Evolutionary conservation across 352 stramenopile genomes (phyloP).

Genomic region (Plasmopara viticola): DNA sequence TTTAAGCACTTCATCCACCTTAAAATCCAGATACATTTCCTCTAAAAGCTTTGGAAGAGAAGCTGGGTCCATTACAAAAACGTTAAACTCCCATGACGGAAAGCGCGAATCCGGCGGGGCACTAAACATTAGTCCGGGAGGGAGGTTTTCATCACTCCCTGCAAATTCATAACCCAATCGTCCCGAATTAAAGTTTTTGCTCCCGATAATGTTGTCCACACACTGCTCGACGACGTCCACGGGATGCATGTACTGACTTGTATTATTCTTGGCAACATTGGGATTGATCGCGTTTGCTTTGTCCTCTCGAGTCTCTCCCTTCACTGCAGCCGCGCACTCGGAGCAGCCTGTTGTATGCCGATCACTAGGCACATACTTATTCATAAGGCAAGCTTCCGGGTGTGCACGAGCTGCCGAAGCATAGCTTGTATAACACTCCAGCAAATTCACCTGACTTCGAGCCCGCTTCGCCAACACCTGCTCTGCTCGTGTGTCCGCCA

Average conservation of each 20-base stretch:
- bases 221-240: slow-evolving; percentile 14
- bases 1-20: slow-evolving; percentile 53
- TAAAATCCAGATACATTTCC: slow-evolving; percentile 38
- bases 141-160: too few relatives aligned
- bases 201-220: slow-evolving; percentile 10
- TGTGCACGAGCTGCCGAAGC: slow-evolving; percentile 39
- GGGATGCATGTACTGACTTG: slow-evolving; percentile 1
- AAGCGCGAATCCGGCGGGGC: too few relatives aligned
- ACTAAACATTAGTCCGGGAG: too few relatives aligned
- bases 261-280: slow-evolving; percentile 1
- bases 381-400: slow-evolving; percentile 39
- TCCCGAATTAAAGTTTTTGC: slow-evolving; percentile 20
- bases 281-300: too few relatives aligned
- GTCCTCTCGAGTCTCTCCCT: too few relatives aligned
- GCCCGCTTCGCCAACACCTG: slow-evolving; percentile 65
- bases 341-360: too few relatives aligned
- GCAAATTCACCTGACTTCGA: slow-evolving; percentile 67
- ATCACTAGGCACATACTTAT: too few relatives aligned
- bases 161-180: slow-evolving; percentile 6
- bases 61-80: too few relatives aligned
- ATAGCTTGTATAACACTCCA: slow-evolving; percentile 75
- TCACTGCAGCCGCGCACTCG: too few relatives aligned
- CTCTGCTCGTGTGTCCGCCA: slow-evolving; percentile 70
- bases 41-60: too few relatives aligned
- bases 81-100: too few relatives aligned